Percentiles rank a stretch among this genome's conserved stretches.
phyloP scores from a whole-genome alignment of 306 rosid genomes.

The Pyrus bretschneideri region DNA sequence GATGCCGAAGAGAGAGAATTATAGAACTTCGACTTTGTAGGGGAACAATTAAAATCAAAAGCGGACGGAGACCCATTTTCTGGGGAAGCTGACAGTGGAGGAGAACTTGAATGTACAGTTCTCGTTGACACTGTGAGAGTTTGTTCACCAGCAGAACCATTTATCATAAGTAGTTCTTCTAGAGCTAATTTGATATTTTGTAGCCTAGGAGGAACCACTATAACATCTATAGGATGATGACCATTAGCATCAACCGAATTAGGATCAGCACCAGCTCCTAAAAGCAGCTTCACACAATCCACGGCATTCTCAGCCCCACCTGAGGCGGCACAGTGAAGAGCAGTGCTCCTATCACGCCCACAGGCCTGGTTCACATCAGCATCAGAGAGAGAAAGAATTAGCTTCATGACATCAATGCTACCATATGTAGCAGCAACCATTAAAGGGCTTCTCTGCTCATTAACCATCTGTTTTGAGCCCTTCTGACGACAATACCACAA shows the following conservation, averaged over 20 bases:
- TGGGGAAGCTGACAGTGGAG: constrained; percentile 59
- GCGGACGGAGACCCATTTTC: constrained; percentile 56
- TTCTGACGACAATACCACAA: constrained; percentile 75
- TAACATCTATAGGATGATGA: constrained; percentile 55
- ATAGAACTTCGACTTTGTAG: constrained; percentile 42
- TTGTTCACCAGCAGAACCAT: constrained; percentile 38
- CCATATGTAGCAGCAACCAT: constrained; percentile 97
- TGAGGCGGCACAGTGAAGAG: constrained; percentile 91
- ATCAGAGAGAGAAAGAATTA: constrained; percentile 57
- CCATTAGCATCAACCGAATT: constrained; percentile 69
- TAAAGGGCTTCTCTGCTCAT: constrained; percentile 71
- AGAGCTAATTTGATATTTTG: constrained; percentile 39
- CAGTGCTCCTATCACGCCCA: constrained; percentile 79
- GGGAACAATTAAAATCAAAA: constrained; percentile 40
- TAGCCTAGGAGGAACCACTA: constrained; percentile 60
- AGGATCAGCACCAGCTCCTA: constrained; percentile 78
- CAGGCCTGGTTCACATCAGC: constrained; percentile 52
- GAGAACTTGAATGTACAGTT: constrained; percentile 38
- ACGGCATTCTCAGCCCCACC: constrained; percentile 80
- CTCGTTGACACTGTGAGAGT: constrained; percentile 41
- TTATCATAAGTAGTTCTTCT: constrained; percentile 59
- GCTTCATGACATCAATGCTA: constrained; percentile 59
- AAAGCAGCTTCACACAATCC: constrained; percentile 62
- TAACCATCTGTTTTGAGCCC: constrained; percentile 86
- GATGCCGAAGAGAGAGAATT: constrained; percentile 46